Evolutionary conservation across 129 eudicot genomes (phyloP), one percentile per base, ranked within the genome.

Genomic region (Flaveria bidentis): DNA sequence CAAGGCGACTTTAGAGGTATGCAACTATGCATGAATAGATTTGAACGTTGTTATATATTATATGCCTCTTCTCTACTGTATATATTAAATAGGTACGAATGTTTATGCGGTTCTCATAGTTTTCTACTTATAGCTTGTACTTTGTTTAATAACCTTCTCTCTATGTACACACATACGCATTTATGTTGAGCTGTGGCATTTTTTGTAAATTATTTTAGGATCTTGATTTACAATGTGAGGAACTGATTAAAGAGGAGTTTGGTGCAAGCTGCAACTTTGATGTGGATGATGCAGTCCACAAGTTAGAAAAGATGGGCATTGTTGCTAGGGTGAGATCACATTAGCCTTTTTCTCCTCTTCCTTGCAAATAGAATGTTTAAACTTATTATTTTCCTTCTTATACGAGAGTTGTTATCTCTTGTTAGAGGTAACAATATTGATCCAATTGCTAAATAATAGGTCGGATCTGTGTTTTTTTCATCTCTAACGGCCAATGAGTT

Each of bases 261-360:
- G 96, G 92, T 72, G 96, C 85, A 84, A 70, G 67, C 78, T 89
- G 96, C 78, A 82, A 94, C 81, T 94, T 94, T 82, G 99, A 94
- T 68, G 97, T 94, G 63, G 97, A 91, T 74, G 99, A 94, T 85
- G 99, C 99, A 13, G 96, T 94, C 50, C 84, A 82, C 47, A 94
- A 94, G 85, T 67, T 94, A 61, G 97, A 94, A 83, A 89, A 83
- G 82, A 71, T 94, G 81, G 97, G 99, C 82, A 91, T 94, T 69
- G 94, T 94, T 68, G 72, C 91, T 70, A 89, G 97, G 90, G 99
- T 94, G 73, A 88, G 97, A 73, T 75, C 50, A 56, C 58, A 11
- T 73, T 17, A 33, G 14, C n/a, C 13, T 44, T 55, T 55, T 11
- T 44, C 17, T 30, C 22, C 23, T 28, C 3, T 14, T 22, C 9